Evolutionary conservation across 2,329 filamentous ascomycete species (phyloP).

Genomic region (Teratosphaeria pseudoeucalypti): DNA sequence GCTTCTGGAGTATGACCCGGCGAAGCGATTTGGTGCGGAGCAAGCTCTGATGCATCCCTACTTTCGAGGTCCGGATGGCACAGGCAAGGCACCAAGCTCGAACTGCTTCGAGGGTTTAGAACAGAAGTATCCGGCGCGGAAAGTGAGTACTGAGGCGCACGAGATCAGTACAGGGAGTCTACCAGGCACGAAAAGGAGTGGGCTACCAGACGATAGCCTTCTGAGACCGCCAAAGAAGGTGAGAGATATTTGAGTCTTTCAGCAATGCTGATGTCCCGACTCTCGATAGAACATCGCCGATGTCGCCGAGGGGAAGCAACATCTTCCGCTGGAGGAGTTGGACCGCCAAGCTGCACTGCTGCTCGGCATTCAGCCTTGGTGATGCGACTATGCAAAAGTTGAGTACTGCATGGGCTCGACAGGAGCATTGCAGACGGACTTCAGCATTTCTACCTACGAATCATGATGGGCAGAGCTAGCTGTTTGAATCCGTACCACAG

Average conservation of each 20-base stretch:
- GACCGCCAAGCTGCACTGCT: not conserved
- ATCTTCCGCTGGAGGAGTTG: not conserved
- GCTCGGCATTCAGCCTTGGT: not conserved
- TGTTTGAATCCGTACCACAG: not conserved
- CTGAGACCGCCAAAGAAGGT: slow-evolving; percentile 46
- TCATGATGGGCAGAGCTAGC: not conserved
- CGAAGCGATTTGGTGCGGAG: slow-evolving; percentile 75
- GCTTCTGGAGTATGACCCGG: slow-evolving; percentile 85
- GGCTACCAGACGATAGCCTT: slow-evolving; percentile 71
- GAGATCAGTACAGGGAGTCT: slow-evolving; percentile 86
- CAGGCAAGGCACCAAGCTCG: slow-evolving; percentile 44
- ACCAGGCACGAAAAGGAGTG: slow-evolving; percentile 83
- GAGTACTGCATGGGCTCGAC: not conserved
- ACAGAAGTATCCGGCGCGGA: slow-evolving; percentile 76
- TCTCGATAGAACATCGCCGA: not conserved
- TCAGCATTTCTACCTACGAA: not conserved
- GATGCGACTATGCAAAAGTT: not conserved
- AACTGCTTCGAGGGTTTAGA: slow-evolving; percentile 90
- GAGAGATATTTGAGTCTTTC: slow-evolving; percentile 33
- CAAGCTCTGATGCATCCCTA: slow-evolving; percentile 85
- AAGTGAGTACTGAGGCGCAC: slow-evolving; percentile 90
- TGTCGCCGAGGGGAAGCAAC: not conserved
- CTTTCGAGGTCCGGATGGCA: slow-evolving; percentile 45
- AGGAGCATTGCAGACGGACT: not conserved
- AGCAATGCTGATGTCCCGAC: not conserved